Percentiles rank a stretch among this genome's conserved stretches.
phyloP scores from a whole-genome alignment of 148 eudicot genomes.

The Polygonum maritimum region DNA sequence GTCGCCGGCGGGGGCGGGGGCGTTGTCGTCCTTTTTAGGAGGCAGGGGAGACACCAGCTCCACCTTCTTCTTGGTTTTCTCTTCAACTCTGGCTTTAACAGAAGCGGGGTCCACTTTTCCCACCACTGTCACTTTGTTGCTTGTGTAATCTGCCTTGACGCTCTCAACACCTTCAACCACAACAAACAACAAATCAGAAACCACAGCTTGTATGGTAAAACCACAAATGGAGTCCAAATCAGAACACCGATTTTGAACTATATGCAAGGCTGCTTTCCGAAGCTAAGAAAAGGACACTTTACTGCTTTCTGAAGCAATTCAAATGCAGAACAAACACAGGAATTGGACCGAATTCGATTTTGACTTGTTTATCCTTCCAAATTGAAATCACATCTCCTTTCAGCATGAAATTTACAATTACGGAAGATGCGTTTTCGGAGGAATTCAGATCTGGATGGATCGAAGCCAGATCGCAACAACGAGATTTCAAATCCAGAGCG shows the following conservation, averaged over 20 bases:
- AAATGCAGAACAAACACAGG: not conserved
- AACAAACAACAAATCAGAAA: not conserved
- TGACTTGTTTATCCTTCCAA: not conserved
- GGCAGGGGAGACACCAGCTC: constrained; percentile 16
- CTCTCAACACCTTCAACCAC: constrained; percentile 22
- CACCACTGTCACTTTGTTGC: constrained; percentile 13
- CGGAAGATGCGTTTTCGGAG: no score
- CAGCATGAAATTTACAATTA: not conserved
- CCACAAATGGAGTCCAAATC: not conserved
- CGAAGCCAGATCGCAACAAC: not conserved
- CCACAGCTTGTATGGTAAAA: not conserved
- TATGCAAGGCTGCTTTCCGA: not conserved
- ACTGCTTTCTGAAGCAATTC: not conserved
- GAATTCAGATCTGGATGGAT: not conserved
- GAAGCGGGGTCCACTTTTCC: constrained; percentile 15
- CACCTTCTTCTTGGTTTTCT: constrained; percentile 17
- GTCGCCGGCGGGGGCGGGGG: not conserved
- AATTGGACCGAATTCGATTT: not conserved
- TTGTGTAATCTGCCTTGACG: constrained; percentile 14
- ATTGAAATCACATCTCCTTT: not conserved
- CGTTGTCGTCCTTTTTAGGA: not conserved
- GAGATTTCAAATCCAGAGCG: not conserved
- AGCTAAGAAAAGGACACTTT: constrained; percentile 4
- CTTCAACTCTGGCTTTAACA: constrained; percentile 10
- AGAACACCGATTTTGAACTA: not conserved